Base-by-base conservation (phyloP, 345 rosid genomes). In the Syzygium aromaticum region DNA sequence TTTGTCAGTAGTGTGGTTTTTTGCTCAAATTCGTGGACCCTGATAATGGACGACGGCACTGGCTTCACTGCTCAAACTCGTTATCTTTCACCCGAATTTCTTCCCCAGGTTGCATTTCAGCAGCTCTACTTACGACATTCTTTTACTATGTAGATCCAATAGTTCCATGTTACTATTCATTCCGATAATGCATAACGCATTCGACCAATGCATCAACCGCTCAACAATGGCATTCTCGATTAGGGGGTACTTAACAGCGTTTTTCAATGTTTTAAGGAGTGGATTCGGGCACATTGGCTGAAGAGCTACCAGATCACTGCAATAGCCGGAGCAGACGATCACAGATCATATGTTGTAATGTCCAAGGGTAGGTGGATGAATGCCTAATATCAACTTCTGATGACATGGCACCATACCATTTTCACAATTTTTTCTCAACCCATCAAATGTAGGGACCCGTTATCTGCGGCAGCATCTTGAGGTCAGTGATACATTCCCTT, bases 231-330 rank as follows among this genome's bases (percentile, higher is more conserved):
- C 43, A 64, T 64, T 64, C 43, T 30, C 77, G 19, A 30, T 64
- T 64, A 7, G 43, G 77, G 40, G 43, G 52, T 11, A 15, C 51
- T 33, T 28, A 28, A 28, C n/a, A 51, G n/a, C 77, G 5, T 83
- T 80, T 84, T 57, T 86, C 43, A 23, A 19, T 51, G 46, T 85
- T n/a, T 88, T 57, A 86, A 96, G 97, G 98, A 97, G 87, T 97
- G 99, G 97, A 96, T 96, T 86, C 91, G 93, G 97, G 96, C 96
- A 84, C 96, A 95, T 52, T 97, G 98, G 99, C 97, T 94, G 87
- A 94, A 94, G 89, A 95, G 94, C 90, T 96, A 92, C 89, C 94
- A 97, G 89, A 95, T 97, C 89, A 97, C 96, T 91, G 95, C 98
- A 88, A 93, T 96, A 61, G 99, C 98, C 49, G 98, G 98, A 89